A percentile compares a stretch with the other conserved stretches of the same genome.
These are phyloP conservation scores for Zygosaccharomyces pseudorouxii DNA, from an alignment of 805 yeast species.

Conservation along the genomic window DNA sequence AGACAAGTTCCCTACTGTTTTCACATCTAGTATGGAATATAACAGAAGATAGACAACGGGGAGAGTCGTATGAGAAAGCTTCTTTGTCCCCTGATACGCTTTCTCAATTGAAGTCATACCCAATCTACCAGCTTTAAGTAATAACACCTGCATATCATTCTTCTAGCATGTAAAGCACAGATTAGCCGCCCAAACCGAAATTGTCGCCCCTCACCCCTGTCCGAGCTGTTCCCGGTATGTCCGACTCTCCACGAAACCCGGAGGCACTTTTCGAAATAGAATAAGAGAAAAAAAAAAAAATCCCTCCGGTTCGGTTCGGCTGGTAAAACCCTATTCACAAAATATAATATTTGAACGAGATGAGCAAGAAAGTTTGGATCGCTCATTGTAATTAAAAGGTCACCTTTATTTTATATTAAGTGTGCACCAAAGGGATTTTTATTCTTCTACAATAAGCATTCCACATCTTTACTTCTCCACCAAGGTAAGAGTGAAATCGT, in stretches of 20 bases:
- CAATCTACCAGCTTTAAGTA: not conserved
- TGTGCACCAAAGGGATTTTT: too few relatives aligned
- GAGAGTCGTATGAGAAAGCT: not conserved
- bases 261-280: not conserved
- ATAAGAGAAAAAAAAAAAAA: not conserved
- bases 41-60: not conserved
- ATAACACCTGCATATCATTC: not conserved
- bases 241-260: not conserved
- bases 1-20: not conserved
- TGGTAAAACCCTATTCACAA: not conserved
- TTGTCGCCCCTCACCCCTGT: not conserved
- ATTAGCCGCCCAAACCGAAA: not conserved
- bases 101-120: not conserved
- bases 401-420: not conserved
- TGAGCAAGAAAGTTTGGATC: not conserved
- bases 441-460: too few relatives aligned
- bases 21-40: not conserved
- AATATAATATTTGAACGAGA: slow-evolving; percentile 1
- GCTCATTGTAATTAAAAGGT: not conserved
- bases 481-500: too few relatives aligned
- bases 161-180: not conserved
- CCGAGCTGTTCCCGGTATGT: not conserved
- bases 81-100: not conserved
- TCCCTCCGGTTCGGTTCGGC: slow-evolving; percentile 8
- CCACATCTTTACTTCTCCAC: too few relatives aligned